Base-by-base conservation (phyloP, 177 flowering plant genomes). In the Vitis hybrid region DNA sequence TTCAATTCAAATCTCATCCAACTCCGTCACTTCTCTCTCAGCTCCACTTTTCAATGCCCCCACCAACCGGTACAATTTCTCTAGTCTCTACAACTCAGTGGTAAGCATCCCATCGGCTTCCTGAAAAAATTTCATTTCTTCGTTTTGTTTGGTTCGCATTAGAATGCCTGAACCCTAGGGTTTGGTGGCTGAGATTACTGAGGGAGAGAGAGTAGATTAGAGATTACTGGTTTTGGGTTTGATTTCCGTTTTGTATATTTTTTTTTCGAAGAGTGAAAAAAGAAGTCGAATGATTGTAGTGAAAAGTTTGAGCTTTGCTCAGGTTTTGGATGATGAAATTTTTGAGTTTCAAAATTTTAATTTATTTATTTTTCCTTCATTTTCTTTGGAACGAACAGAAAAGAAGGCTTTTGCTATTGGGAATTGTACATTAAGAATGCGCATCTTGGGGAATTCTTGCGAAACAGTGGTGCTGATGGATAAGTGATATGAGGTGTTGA, bases 401-500 rank as follows among this genome's bases (percentile, higher is more conserved):
- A 63, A 18, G 18, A 49, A 26, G 52, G 8, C 12, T 18, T 16
- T 6, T 57, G 63, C 29, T 31, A 19, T 10, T 31, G 49, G 39
- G 67, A 53, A 20, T 59, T 7, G 10, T 26, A 19, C 54, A 58
- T 61, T 66, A 59, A 18, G 16, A 48, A 66, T 66, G 73, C 49
- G 4, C n/a, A 13, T 14, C 51, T 45, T 52, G 54, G 31, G 56
- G 34, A 22, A 39, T 14, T 67, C 3, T 12, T 53, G 8, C 8
- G 22, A 48, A 45, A 57, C 65, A 34, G 59, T 80, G 71, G 49
- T 59, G 14, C 29, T 65, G 29, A 26, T 68, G 57, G 63, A 22
- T 65, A 79, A 77, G 77, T 86, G 85, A 83, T 86, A 79, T 76
- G 85, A 78, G 67, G 77, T 62, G 68, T 82, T 82, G 89, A 86